Percentiles rank a stretch among this genome's conserved stretches.
These are phyloP conservation scores for Neurospora sp. DNA, from an alignment of 495 filamentous ascomycete genomes.

Conservation along the genomic window DNA sequence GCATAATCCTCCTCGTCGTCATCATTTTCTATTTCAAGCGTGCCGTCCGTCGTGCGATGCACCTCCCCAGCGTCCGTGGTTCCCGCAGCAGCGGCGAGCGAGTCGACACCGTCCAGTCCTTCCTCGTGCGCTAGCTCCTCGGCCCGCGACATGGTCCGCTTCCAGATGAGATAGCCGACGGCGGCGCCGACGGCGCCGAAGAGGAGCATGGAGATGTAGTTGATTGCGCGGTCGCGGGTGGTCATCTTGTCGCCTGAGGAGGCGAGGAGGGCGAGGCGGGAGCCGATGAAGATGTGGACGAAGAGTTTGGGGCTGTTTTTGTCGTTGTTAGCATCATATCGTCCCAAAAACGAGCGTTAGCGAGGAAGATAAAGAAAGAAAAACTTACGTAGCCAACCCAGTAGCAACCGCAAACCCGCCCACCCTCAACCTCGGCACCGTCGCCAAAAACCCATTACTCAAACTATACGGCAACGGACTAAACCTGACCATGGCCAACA, in stretches of 20 bases:
- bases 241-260: constrained; percentile 53
- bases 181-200: constrained; percentile 60
- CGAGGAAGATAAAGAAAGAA: not conserved
- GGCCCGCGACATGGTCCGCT: constrained; percentile 72
- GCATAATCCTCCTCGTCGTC: constrained; percentile 10
- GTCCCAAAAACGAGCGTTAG: not conserved
- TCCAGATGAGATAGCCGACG: constrained; percentile 81
- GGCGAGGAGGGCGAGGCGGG: constrained; percentile 60
- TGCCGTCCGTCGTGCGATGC: constrained; percentile 3
- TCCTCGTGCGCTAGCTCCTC: constrained; percentile 79
- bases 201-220: constrained; percentile 66
- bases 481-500: constrained; percentile 85
- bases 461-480: constrained; percentile 93
- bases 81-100: constrained; percentile 6
- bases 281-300: constrained; percentile 89
- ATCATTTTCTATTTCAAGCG: constrained; percentile 20
- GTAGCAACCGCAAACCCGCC: constrained; percentile 73
- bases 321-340: no score
- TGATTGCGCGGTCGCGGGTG: constrained; percentile 56
- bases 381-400: constrained; percentile 41
- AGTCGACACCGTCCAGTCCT: constrained; percentile 28
- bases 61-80: constrained; percentile 2
- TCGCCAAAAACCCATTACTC: constrained; percentile 88
- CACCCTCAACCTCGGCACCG: constrained; percentile 77
- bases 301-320: constrained; percentile 66